Percentiles rank a stretch among this genome's conserved stretches.
phyloP scores from a whole-genome alignment of 441 rosid species.

The Manihot esculenta region DNA sequence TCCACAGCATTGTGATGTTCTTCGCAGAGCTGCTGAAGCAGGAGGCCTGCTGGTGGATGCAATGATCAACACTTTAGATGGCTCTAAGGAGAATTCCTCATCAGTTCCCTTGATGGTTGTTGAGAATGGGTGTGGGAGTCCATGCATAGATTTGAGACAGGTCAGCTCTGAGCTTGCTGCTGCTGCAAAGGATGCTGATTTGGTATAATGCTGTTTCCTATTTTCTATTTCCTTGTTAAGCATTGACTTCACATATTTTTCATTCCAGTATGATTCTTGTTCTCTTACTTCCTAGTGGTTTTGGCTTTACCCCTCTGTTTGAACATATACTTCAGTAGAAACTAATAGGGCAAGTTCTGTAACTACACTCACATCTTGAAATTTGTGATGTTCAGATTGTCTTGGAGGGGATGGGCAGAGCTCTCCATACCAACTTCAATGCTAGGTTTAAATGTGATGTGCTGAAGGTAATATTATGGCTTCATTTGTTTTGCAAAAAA shows the following conservation, averaged over 20 bases:
- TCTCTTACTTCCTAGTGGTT: background rate
- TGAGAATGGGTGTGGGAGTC: constrained; percentile 99
- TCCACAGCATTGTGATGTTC: constrained; percentile 86
- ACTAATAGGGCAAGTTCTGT: background rate
- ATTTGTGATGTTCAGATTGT: constrained; percentile 52
- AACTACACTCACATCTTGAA: constrained; percentile 18
- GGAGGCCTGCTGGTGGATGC: constrained; percentile 97
- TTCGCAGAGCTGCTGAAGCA: constrained; percentile 94
- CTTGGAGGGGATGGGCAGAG: constrained; percentile 99
- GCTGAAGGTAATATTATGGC: constrained; percentile 64
- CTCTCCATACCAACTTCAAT: constrained; percentile 90
- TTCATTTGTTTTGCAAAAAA: too few species aligned
- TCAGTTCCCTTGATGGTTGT: constrained; percentile 95
- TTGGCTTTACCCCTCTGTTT: background rate
- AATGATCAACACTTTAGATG: constrained; percentile 60
- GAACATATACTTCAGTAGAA: constrained; percentile 2
- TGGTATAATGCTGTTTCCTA: constrained; percentile 48
- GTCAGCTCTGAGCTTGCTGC: constrained; percentile 99
- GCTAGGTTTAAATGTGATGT: constrained; percentile 87
- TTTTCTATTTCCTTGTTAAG: constrained; percentile 7
- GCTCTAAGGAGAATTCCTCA: constrained; percentile 56
- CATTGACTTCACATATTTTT: background rate
- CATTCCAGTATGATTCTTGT: background rate
- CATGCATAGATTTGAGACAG: constrained; percentile 95
- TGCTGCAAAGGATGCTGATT: constrained; percentile 89